These are phyloP conservation scores for Coemansia sp. DNA, from an alignment of 192 early-diverging fungal genomes.

Conservation along the genomic window DNA sequence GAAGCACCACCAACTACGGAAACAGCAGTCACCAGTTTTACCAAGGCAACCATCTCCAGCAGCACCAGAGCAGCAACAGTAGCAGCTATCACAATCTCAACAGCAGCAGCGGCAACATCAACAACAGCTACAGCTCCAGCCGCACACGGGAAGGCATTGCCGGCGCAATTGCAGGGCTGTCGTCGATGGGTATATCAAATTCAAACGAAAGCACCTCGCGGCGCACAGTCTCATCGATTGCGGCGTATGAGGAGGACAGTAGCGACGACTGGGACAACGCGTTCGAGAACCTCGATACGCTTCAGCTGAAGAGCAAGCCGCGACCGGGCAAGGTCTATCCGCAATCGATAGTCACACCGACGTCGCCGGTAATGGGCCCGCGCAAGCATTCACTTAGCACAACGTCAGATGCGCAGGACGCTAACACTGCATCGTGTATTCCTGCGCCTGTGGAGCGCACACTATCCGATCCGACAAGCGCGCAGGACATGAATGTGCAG, in stretches of 20 bases:
- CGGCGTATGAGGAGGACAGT: conserved; percentile 53
- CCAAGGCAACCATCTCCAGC: conserved; percentile 2
- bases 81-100: conserved; percentile 26
- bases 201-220: conserved; percentile 44
- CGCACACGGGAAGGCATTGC: conserved; percentile 47
- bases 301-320: conserved; percentile 35
- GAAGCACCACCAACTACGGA: conserved; percentile 7
- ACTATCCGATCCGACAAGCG: conserved; percentile 32
- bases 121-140: conserved; percentile 41
- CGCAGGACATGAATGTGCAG: conserved; percentile 10
- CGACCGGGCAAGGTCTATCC: conserved; percentile 33
- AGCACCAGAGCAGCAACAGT: conserved; percentile 13
- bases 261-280: conserved; percentile 56
- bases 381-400: conserved; percentile 46
- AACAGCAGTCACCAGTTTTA: conserved; percentile 6
- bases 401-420: conserved; percentile 22
- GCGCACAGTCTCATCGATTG: conserved; percentile 53
- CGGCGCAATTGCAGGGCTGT: conserved; percentile 45
- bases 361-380: conserved; percentile 29
- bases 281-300: conserved; percentile 50
- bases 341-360: conserved; percentile 41
- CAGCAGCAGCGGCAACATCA: conserved; percentile 31
- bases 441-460: conserved; percentile 31
- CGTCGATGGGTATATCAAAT: conserved; percentile 52
- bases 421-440: conserved; percentile 8